phyloP scores from a whole-genome alignment of 495 filamentous ascomycete species.

The Penicillium daleae region DNA sequence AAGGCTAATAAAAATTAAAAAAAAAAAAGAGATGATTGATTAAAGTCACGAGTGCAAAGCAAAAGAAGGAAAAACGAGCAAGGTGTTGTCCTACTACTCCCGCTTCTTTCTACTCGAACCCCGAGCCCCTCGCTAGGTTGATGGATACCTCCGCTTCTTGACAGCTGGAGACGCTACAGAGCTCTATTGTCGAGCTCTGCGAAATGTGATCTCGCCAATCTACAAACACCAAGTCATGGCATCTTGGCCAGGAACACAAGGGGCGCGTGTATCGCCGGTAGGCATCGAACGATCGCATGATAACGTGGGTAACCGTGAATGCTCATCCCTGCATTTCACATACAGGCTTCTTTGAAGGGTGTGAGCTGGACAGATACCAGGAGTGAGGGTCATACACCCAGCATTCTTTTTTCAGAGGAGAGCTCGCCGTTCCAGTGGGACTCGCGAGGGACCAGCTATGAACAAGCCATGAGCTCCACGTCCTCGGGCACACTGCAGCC shows the following conservation, averaged over 20 bases:
- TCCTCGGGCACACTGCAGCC: constrained; percentile 11
- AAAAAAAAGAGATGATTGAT: not conserved
- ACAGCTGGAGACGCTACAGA: not conserved
- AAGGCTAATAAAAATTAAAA: not conserved
- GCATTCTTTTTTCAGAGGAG: not conserved
- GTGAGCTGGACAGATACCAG: constrained; percentile 4
- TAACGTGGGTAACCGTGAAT: not conserved
- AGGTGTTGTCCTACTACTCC: not conserved
- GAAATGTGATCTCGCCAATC: constrained; percentile 8
- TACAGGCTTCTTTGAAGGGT: constrained; percentile 10
- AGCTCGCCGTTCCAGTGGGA: not conserved
- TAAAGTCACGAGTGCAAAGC: not conserved
- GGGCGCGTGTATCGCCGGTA: constrained; percentile 8
- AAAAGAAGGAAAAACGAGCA: not conserved
- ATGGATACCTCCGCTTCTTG: constrained; percentile 3
- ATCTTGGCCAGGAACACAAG: constrained; percentile 17
- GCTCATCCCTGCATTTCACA: not conserved
- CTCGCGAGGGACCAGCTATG: not conserved
- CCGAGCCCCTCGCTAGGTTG: not conserved
- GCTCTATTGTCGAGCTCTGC: not conserved
- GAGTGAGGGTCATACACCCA: constrained; percentile 11
- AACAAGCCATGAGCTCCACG: not conserved
- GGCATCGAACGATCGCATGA: not conserved
- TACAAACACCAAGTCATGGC: constrained; percentile 7
- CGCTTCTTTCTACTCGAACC: not conserved